These are phyloP conservation scores for Psilocybe cyanescens DNA, from an alignment of 768 basidiomycete genomes.

Conservation along the genomic window DNA sequence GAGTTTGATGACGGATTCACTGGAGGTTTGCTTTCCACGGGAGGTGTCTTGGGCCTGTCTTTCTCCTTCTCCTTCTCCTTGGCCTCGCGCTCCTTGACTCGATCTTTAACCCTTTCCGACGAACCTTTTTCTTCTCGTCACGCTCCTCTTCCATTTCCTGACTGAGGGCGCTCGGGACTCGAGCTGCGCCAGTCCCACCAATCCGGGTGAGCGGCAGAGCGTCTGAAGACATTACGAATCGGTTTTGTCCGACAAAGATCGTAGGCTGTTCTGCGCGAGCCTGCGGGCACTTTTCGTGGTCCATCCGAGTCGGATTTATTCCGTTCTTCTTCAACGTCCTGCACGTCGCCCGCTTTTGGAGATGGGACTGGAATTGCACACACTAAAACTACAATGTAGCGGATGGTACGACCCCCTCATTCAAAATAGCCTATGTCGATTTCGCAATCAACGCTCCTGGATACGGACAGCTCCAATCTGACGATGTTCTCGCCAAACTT, in stretches of 20 bases:
- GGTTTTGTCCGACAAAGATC: constrained; percentile 77
- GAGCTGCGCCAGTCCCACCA: constrained; percentile 89
- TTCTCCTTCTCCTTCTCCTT: constrained; percentile 54
- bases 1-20: constrained; percentile 12
- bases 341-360: constrained; percentile 30
- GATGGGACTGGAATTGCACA: constrained; percentile 54
- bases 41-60: constrained; percentile 32
- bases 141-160: constrained; percentile 86
- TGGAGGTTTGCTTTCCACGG: constrained; percentile 19
- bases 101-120: constrained; percentile 84
- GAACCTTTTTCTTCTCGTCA: constrained; percentile 84
- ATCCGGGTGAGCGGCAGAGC: constrained; percentile 78
- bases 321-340: constrained; percentile 28
- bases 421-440: constrained; percentile 61
- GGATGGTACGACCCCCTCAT: constrained; percentile 71
- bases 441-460: constrained; percentile 68
- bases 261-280: constrained; percentile 73
- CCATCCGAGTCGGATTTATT: constrained; percentile 14
- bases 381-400: constrained; percentile 30
- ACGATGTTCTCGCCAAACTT: constrained; percentile 47
- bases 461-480: constrained; percentile 63
- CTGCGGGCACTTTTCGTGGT: constrained; percentile 14
- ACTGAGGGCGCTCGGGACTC: constrained; percentile 82
- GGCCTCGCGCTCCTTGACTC: constrained; percentile 80
- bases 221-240: constrained; percentile 86